Conservation (phyloP, 2,329 filamentous ascomycete genomes). For the Scleromitrula shiraiana region DNA sequence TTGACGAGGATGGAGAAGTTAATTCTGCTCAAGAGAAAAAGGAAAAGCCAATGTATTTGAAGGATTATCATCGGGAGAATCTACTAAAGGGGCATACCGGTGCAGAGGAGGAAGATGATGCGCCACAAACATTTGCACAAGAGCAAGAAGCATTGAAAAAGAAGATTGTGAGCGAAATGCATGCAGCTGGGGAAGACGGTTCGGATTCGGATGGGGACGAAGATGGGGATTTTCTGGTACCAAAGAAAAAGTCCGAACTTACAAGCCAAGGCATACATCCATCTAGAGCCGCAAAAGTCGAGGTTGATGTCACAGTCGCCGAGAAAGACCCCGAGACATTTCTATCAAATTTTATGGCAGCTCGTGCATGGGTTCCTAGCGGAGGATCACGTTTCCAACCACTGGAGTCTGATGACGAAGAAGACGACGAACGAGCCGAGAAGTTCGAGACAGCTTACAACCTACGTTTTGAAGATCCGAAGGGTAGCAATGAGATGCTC, state of each 20-base stretch:
- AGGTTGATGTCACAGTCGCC: slow-evolving; percentile 61
- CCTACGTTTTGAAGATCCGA: slow-evolving; percentile 87
- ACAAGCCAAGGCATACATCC: slow-evolving; percentile 46
- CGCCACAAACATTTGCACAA: slow-evolving; percentile 65
- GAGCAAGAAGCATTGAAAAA: slow-evolving; percentile 81
- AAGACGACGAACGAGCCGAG: slow-evolving; percentile 65
- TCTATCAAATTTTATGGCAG: slow-evolving; percentile 90
- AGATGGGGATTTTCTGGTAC: slow-evolving; percentile 61
- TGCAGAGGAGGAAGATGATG: slow-evolving; percentile 50
- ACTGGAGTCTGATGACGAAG: slow-evolving; percentile 83
- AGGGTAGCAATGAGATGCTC: slow-evolving; percentile 78
- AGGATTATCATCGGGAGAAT: slow-evolving; percentile 88
- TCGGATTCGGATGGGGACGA: slow-evolving; percentile 44
- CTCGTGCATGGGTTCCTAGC: slow-evolving; percentile 77
- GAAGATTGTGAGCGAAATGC: slow-evolving; percentile 71
- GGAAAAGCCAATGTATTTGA: slow-evolving; percentile 77
- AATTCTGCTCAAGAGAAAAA: slow-evolving; percentile 44
- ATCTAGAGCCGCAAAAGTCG: slow-evolving; percentile 43
- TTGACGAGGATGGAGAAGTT: slow-evolving; percentile 43
- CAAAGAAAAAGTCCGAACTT: slow-evolving; percentile 44
- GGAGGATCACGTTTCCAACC: slow-evolving; percentile 63
- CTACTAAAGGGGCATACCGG: slow-evolving; percentile 64
- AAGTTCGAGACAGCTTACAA: slow-evolving; percentile 92
- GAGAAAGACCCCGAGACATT: slow-evolving; percentile 88
- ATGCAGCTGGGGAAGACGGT: slow-evolving; percentile 44